These are phyloP conservation scores for Trichosanthes cucumerina DNA, from an alignment of 306 rosid species.

Conservation along the genomic window DNA sequence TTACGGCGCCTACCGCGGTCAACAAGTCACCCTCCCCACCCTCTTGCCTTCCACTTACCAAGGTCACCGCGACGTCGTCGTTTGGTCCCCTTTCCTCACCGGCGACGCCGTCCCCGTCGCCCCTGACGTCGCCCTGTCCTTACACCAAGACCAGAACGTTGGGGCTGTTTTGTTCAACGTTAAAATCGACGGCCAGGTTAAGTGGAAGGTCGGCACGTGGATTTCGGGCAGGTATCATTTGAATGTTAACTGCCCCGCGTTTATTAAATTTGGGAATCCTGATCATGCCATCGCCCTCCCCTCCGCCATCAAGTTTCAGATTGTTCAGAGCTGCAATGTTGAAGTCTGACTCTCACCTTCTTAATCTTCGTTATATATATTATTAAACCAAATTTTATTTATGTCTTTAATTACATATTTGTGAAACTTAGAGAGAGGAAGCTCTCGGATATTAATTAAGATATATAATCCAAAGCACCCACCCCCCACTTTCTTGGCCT, in stretches of 20 bases:
- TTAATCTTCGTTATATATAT: too few species aligned
- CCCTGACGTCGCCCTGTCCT: constrained; percentile 22
- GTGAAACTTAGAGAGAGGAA: background rate
- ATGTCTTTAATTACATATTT: too few species aligned
- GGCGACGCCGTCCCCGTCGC: constrained; percentile 41
- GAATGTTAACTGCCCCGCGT: constrained; percentile 61
- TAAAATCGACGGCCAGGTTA: constrained; percentile 44
- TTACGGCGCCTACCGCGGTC: constrained; percentile 46
- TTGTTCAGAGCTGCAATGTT: constrained; percentile 46
- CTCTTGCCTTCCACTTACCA: constrained; percentile 46
- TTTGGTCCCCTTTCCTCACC: constrained; percentile 63
- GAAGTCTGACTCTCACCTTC: constrained; percentile 25
- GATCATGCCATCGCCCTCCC: constrained; percentile 5
- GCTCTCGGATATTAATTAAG: background rate
- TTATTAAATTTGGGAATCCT: constrained; percentile 27
- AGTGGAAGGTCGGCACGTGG: constrained; percentile 80
- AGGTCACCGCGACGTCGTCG: constrained; percentile 43
- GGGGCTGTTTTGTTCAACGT: constrained; percentile 36
- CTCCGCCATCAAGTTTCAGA: constrained; percentile 42
- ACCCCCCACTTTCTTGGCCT: background rate
- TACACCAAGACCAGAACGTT: constrained; percentile 36
- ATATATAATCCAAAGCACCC: background rate
- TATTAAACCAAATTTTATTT: background rate
- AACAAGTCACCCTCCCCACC: constrained; percentile 44
- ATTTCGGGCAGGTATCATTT: constrained; percentile 49